These are phyloP conservation scores for Apiospora rasikravindrae DNA, from an alignment of 2,329 filamentous ascomycete genomes.

Conservation along the genomic window DNA sequence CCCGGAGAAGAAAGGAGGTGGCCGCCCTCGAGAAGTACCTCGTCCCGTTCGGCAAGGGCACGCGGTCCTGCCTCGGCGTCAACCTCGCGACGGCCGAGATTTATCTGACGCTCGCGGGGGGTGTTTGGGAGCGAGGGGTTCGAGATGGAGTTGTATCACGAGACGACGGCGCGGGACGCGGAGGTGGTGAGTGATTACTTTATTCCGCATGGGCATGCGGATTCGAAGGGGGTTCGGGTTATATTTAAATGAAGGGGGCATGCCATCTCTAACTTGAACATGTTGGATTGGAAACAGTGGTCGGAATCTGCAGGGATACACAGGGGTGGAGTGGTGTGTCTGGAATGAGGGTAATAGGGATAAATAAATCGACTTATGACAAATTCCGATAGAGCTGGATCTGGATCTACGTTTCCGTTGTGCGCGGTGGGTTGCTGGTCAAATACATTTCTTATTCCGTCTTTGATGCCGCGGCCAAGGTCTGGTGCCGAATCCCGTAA, in stretches of 20 bases:
- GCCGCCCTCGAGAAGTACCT: constrained; percentile 17
- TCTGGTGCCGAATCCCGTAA: not conserved
- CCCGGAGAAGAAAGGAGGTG: not conserved
- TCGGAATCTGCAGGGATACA: no score
- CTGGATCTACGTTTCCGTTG: no score
- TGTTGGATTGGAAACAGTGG: not conserved
- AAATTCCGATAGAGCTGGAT: accelerated
- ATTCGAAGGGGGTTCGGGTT: not conserved
- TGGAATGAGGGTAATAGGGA: no score
- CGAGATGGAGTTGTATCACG: not conserved
- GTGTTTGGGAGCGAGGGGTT: not conserved
- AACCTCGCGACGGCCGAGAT: not conserved
- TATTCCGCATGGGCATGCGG: constrained; percentile 10
- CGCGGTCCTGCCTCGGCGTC: constrained; percentile 14
- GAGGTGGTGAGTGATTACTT: not conserved
- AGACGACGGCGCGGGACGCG: not conserved
- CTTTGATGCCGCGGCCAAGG: accelerated
- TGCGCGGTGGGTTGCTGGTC: no score
- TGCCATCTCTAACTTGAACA: no score
- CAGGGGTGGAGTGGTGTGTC: no score
- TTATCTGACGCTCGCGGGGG: not conserved
- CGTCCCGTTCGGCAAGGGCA: constrained; percentile 16
- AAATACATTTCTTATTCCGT: no score
- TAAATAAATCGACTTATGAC: no score
- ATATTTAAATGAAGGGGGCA: not conserved